A percentile compares a stretch with the other conserved stretches of the same genome.
These are phyloP conservation scores for Didymella segeticola DNA, from an alignment of 2,329 filamentous ascomycete species.

Conservation along the genomic window DNA sequence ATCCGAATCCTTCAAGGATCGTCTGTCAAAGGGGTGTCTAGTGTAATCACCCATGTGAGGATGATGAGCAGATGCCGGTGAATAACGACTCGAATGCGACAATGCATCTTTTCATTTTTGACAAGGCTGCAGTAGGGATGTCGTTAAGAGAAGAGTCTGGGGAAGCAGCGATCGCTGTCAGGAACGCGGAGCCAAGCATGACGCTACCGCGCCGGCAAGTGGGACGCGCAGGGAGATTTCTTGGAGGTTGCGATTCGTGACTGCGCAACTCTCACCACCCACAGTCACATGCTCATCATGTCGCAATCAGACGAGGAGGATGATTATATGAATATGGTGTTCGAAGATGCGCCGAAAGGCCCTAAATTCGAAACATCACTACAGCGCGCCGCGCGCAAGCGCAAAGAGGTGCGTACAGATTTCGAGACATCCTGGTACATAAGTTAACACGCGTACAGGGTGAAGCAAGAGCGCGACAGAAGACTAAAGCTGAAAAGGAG, in stretches of 20 bases:
- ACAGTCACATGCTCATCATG: slow-evolving; percentile 26
- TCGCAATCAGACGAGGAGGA: slow-evolving; percentile 73
- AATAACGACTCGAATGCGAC: background rate
- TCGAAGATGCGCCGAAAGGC: slow-evolving; percentile 67
- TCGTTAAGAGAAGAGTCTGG: slow-evolving; percentile 17
- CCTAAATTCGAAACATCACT: slow-evolving; percentile 66
- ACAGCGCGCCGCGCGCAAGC: slow-evolving; percentile 63
- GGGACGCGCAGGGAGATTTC: slow-evolving; percentile 20
- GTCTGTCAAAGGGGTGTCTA: background rate
- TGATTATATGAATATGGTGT: slow-evolving; percentile 97
- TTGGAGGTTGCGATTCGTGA: slow-evolving; percentile 10
- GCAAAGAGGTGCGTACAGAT: slow-evolving; percentile 53
- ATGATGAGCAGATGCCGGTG: background rate
- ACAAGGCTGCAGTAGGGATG: slow-evolving; percentile 1
- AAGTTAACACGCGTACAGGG: slow-evolving; percentile 32
- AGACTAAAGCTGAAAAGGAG: slow-evolving; percentile 84
- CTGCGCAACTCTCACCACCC: background rate
- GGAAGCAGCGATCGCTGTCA: slow-evolving; percentile 14
- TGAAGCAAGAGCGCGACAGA: slow-evolving; percentile 49
- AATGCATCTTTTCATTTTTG: background rate
- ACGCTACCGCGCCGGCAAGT: slow-evolving; percentile 17
- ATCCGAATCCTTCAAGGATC: slow-evolving; percentile 2
- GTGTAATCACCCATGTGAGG: background rate
- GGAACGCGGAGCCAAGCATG: slow-evolving; percentile 16
- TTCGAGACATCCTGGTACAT: background rate